A percentile compares a stretch with the other conserved stretches of the same genome.
Evolutionary conservation across 2,329 filamentous ascomycete species (phyloP).

Genomic region (Stemphylium lycopersici): DNA sequence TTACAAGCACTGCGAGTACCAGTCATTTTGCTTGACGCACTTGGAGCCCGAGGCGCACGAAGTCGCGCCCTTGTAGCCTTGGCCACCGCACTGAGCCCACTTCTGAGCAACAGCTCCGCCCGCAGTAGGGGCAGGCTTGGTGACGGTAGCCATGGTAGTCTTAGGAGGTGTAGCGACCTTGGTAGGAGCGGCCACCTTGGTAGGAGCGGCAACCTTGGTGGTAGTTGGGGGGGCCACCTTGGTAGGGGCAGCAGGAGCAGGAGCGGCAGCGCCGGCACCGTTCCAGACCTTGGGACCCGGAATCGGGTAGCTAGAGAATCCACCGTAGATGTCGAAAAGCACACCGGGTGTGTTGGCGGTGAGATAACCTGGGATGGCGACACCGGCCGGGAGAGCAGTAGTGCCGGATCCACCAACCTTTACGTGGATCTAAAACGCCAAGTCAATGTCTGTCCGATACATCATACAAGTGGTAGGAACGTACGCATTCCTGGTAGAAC

Average conservation of each 20-base stretch:
- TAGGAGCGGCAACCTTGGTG: conserved; percentile 8
- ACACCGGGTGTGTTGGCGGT: conserved; percentile 49
- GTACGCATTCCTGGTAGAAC: conserved; percentile 52
- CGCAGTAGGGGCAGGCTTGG: conserved; percentile 24
- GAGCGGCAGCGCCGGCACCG: conserved; percentile 26
- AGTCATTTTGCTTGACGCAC: conserved; percentile 52
- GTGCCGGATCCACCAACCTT: conserved; percentile 46
- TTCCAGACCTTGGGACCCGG: conserved; percentile 47
- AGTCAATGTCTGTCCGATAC: not conserved
- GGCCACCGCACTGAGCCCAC: conserved; percentile 56
- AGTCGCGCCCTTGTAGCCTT: conserved; percentile 50
- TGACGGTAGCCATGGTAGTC: conserved; percentile 32
- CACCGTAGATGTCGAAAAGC: conserved; percentile 51
- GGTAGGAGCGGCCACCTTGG: conserved; percentile 11
- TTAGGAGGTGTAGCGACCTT: conserved; percentile 8
- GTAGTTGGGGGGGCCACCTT: conserved; percentile 10
- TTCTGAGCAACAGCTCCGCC: conserved; percentile 30
- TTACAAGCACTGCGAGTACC: conserved; percentile 55
- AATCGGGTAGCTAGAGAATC: conserved; percentile 42
- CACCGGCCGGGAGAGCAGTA: conserved; percentile 46
- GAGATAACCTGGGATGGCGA: conserved; percentile 55
- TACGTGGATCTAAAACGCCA: conserved; percentile 41
- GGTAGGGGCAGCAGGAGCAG: conserved; percentile 13
- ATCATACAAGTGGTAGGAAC: not conserved
- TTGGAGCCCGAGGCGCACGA: conserved; percentile 48